phyloP scores from a whole-genome alignment of 805 yeast species.

The Ogataea trehaloabstinens region DNA sequence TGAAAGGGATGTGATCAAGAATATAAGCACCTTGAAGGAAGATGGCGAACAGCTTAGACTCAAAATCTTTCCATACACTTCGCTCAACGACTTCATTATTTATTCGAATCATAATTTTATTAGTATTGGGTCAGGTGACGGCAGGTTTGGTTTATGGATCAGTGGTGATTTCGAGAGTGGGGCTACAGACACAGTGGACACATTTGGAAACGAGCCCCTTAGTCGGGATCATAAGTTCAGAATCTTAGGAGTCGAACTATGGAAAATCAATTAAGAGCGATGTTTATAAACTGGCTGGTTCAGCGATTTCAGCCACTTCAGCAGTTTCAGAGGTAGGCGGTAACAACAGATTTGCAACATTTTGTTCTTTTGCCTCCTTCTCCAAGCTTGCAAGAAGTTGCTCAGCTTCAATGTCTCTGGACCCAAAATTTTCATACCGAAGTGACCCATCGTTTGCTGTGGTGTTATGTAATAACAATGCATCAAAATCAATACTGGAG shows the following conservation, averaged over 20 bases:
- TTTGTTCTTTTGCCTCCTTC: slow-evolving; percentile 2
- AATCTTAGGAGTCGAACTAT: slow-evolving; percentile 76
- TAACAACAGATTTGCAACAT: not conserved
- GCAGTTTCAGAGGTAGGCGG: not conserved
- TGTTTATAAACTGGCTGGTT: not conserved
- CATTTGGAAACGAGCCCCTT: slow-evolving; percentile 87
- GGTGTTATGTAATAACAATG: slow-evolving; percentile 2
- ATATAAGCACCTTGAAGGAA: slow-evolving; percentile 16
- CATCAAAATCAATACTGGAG: slow-evolving; percentile 17
- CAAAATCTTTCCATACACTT: slow-evolving; percentile 84
- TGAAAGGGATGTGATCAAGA: slow-evolving; percentile 42
- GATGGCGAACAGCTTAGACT: slow-evolving; percentile 44
- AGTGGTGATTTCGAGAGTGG: slow-evolving; percentile 75
- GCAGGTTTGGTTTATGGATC: slow-evolving; percentile 89
- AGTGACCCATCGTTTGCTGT: slow-evolving; percentile 1
- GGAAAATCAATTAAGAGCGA: slow-evolving; percentile 66
- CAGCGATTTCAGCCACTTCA: not conserved
- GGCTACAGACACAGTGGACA: slow-evolving; percentile 72
- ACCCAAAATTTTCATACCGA: slow-evolving; percentile 1
- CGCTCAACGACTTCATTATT: slow-evolving; percentile 79
- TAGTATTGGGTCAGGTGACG: slow-evolving; percentile 89
- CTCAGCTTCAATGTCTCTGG: slow-evolving; percentile 10
- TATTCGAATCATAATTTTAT: slow-evolving; percentile 76
- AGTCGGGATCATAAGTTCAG: slow-evolving; percentile 55
- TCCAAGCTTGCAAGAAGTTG: slow-evolving; percentile 9